A percentile compares a stretch with the other conserved stretches of the same genome.
phyloP scores from a whole-genome alignment of 495 filamentous ascomycete species.

The Aspergillus sclerotiicarbonarius region DNA sequence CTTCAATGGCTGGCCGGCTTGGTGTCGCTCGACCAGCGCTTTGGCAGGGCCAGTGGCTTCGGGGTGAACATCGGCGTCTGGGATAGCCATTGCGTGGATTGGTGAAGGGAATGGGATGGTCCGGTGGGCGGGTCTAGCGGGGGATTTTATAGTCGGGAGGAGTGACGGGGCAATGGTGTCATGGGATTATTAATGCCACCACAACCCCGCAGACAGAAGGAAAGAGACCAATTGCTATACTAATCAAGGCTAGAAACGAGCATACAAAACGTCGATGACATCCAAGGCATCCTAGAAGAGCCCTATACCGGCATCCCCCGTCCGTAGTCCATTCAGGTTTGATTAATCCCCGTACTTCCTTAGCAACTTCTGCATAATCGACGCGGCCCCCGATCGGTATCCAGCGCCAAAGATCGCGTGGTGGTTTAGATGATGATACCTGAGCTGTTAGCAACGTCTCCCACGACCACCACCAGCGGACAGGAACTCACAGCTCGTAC shows the following conservation, averaged over 20 bases:
- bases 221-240: background rate
- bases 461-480: background rate
- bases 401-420: slow-evolving; percentile 79
- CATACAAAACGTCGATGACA: too few relatives aligned
- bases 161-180: background rate
- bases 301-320: too few relatives aligned
- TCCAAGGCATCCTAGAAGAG: too few relatives aligned
- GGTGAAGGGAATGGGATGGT: background rate
- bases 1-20: slow-evolving; percentile 51
- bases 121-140: background rate
- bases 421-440: slow-evolving; percentile 90
- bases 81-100: slow-evolving; percentile 20
- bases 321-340: background rate
- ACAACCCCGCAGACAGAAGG: background rate
- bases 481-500: slow-evolving; percentile 74
- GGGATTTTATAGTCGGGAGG: background rate
- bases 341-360: slow-evolving; percentile 58
- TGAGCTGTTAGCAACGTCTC: slow-evolving; percentile 26
- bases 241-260: background rate
- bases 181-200: background rate
- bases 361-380: slow-evolving; percentile 69
- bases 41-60: slow-evolving; percentile 53
- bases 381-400: slow-evolving; percentile 69
- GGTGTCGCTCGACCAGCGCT: slow-evolving; percentile 46
- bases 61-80: slow-evolving; percentile 49